Conservation (phyloP, 2,329 filamentous ascomycete species). For the Trichophyton schoenleinii region DNA sequence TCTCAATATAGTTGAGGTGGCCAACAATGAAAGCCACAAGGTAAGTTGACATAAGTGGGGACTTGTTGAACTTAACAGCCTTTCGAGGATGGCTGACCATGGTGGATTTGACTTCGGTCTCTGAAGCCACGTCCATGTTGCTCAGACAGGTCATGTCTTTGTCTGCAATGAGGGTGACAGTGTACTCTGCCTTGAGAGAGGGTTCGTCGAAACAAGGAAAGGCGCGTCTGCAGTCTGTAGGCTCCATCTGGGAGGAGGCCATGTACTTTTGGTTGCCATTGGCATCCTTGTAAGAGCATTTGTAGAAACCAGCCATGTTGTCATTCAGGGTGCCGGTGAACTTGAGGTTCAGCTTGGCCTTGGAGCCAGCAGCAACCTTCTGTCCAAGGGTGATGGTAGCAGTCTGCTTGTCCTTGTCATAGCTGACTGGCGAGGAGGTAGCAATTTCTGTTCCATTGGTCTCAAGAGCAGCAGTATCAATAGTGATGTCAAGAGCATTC, state of each 20-base stretch:
- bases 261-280: constrained; percentile 71
- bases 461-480: constrained; percentile 59
- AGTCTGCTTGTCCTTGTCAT: constrained; percentile 68
- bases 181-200: constrained; percentile 83
- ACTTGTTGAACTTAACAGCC: constrained; percentile 82
- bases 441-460: constrained; percentile 45
- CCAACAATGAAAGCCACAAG: constrained; percentile 87
- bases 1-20: constrained; percentile 88
- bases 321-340: constrained; percentile 76
- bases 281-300: constrained; percentile 76
- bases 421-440: constrained; percentile 54
- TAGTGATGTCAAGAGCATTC: constrained; percentile 76
- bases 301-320: constrained; percentile 96
- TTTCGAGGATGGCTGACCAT: constrained; percentile 57
- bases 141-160: constrained; percentile 82
- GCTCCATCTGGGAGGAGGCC: constrained; percentile 91
- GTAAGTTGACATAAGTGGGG: constrained; percentile 91
- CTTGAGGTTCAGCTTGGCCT: constrained; percentile 63
- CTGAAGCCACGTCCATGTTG: constrained; percentile 87
- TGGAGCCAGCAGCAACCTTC: constrained; percentile 58
- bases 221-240: constrained; percentile 80
- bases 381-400: constrained; percentile 70
- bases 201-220: constrained; percentile 98
- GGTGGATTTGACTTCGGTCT: constrained; percentile 57
- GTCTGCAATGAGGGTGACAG: constrained; percentile 80